A percentile compares a stretch with the other conserved stretches of the same genome.
Conservation (phyloP, 2,329 filamentous ascomycete species). For the Acephala macrosclerotiorum region DNA sequence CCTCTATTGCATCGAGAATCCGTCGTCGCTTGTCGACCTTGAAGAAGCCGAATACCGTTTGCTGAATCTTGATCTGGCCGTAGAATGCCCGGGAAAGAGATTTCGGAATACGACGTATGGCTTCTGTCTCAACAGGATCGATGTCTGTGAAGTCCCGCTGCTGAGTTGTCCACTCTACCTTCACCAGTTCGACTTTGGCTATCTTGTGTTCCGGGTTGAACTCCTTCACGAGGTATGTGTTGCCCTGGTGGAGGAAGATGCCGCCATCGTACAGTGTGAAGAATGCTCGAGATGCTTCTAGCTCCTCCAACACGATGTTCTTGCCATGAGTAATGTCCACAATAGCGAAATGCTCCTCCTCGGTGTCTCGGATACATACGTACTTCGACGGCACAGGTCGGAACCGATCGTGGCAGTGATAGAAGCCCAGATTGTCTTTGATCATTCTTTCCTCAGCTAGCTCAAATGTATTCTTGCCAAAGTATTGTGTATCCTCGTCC, state of each 20-base stretch:
- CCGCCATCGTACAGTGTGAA: conserved; percentile 97
- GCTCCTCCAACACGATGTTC: conserved; percentile 89
- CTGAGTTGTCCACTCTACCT: conserved; percentile 93
- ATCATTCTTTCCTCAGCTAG: conserved; percentile 79
- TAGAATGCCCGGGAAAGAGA: conserved; percentile 79
- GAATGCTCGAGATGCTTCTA: conserved; percentile 94
- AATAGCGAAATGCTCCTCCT: conserved; percentile 92
- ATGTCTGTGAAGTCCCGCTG: conserved; percentile 95
- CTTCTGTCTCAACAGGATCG: conserved; percentile 91
- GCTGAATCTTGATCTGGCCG: conserved; percentile 83
- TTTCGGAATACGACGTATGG: conserved; percentile 73
- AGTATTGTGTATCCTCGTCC: conserved; percentile 77
- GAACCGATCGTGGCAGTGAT: conserved; percentile 88
- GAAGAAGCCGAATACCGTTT: conserved; percentile 95
- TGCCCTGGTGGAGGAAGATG: conserved; percentile 96
- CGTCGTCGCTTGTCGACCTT: conserved; percentile 88
- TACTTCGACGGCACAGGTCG: conserved; percentile 82
- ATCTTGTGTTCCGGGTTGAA: conserved; percentile 82
- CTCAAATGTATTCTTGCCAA: conserved; percentile 74
- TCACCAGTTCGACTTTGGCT: conserved; percentile 86
- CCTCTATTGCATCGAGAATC: conserved; percentile 89
- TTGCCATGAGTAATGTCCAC: conserved; percentile 84
- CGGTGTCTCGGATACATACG: conserved; percentile 88
- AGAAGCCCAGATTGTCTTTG: conserved; percentile 80
- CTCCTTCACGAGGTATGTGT: conserved; percentile 89